Evolutionary conservation across 2,329 filamentous ascomycete species (phyloP).

Genomic region (Penicillium expansum): DNA sequence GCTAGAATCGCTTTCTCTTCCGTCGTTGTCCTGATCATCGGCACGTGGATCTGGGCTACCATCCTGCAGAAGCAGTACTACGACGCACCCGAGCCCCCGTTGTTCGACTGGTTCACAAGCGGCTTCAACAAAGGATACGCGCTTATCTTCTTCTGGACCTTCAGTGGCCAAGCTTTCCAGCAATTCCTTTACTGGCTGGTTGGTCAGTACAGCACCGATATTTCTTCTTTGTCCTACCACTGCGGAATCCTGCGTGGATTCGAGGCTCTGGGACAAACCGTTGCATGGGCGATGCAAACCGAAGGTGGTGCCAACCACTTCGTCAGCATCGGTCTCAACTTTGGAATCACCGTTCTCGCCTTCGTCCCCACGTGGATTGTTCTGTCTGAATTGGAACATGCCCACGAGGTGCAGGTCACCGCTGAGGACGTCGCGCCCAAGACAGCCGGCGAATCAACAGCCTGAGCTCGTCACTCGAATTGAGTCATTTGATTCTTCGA

Average conservation of each 20-base stretch:
- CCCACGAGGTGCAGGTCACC: constrained; percentile 24
- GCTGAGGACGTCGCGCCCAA: constrained; percentile 12
- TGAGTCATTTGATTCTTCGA: background rate
- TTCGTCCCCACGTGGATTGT: constrained; percentile 26
- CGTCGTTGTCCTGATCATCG: constrained; percentile 17
- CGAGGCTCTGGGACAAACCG: constrained; percentile 25
- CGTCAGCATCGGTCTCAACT: constrained; percentile 26
- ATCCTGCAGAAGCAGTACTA: constrained; percentile 26
- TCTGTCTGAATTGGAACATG: constrained; percentile 23
- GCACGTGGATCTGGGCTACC: constrained; percentile 26
- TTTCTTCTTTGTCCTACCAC: constrained; percentile 25
- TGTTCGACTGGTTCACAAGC: constrained; percentile 25
- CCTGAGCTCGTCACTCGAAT: constrained; percentile 1
- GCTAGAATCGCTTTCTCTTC: constrained; percentile 20
- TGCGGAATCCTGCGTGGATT: constrained; percentile 26
- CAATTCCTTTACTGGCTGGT: constrained; percentile 29
- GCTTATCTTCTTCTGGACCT: constrained; percentile 25
- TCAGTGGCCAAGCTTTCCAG: constrained; percentile 25
- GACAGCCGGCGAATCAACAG: background rate
- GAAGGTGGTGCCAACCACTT: constrained; percentile 25
- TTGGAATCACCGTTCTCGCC: constrained; percentile 24
- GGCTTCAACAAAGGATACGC: constrained; percentile 24
- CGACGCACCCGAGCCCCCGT: constrained; percentile 15
- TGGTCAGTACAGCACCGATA: constrained; percentile 25
- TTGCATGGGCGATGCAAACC: constrained; percentile 28